Evolutionary conservation across 2,329 filamentous ascomycete genomes (phyloP).

Genomic region (Ophidiomyces ophidiicola): DNA sequence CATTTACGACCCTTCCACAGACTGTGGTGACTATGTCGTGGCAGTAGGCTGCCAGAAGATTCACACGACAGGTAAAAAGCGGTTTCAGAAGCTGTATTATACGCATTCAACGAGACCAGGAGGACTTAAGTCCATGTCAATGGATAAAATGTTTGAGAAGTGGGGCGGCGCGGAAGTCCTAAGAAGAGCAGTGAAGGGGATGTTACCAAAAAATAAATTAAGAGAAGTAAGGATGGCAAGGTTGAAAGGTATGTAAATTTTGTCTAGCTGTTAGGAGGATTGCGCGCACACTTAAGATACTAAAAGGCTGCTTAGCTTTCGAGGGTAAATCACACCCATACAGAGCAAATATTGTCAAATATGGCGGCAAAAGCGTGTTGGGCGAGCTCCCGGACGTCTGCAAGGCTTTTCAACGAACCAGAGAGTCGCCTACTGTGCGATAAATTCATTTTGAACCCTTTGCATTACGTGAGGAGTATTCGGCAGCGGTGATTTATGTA

Average conservation of each 20-base stretch:
- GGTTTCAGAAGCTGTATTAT: constrained; percentile 90
- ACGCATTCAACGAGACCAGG: constrained; percentile 85
- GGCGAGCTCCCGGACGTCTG: constrained; percentile 27
- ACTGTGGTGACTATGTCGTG: constrained; percentile 98
- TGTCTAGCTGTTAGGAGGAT: neutral
- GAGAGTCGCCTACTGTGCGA: constrained; percentile 13
- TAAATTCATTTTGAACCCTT: constrained; percentile 2
- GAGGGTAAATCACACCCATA: constrained; percentile 90
- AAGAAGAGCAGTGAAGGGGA: constrained; percentile 82
- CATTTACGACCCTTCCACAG: constrained; percentile 90
- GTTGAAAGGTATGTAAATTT: constrained; percentile 53
- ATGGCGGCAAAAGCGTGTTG: constrained; percentile 43
- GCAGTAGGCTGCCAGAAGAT: constrained; percentile 79
- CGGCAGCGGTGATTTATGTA: constrained; percentile 5
- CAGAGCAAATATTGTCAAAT: constrained; percentile 69
- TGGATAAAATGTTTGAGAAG: constrained; percentile 91
- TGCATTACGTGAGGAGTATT: constrained; percentile 8
- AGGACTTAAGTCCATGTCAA: constrained; percentile 72
- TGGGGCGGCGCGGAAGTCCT: constrained; percentile 86
- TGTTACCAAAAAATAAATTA: constrained; percentile 94
- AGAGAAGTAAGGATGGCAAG: constrained; percentile 75
- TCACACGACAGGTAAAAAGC: constrained; percentile 82
- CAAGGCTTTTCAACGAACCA: constrained; percentile 27
- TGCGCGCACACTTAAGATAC: neutral
- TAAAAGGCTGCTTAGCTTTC: constrained; percentile 48